Base-by-base conservation (phyloP, 2,329 filamentous ascomycete genomes). In the Fusarium xyrophilum region DNA sequence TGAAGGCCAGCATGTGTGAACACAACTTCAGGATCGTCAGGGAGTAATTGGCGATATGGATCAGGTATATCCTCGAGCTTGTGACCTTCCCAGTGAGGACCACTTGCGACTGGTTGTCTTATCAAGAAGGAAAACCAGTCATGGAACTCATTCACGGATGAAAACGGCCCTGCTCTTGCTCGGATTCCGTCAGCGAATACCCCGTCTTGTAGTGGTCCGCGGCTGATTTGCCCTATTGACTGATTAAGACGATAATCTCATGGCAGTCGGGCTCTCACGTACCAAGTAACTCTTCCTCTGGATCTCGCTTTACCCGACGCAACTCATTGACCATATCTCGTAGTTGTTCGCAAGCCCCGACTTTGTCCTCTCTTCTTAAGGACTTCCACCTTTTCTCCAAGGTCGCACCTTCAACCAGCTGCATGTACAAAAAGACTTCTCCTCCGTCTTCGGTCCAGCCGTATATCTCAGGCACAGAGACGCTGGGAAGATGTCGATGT, bases 391-490 rank as follows among this genome's bases (percentile, higher is more conserved):
- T 33, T 5, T 38, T 33, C 46, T 67, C 57, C 12, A 65, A 40
- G 3, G 60, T 55, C 15, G 50, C 3, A 1, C 47, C 64, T 7
- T 44, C 3, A 5, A 62, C 47, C 10, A 59, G 4, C 17, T 67
- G 25, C 61, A 60, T 67, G 3, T 60, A 65, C 7, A 67, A n/a
- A n/a, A 65, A 51, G 2, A 38, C 3, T 19, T 55, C n/a, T 19
- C 15, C 27, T 7, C 3, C 21, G 5, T 65, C 46, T 0, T 23
- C 52, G 1, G 17, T 10, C 64, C 52, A 67, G 4, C 60, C 39
- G 7, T 69, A 68, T 10, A 67, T 67, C 10, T 68, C 57, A 5
- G 64, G 64, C 5, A 65, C 55, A 4, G 55, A 57, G 3, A 65
- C 35, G 4, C 47, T 23, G 9, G 57, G 57, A 6, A 63, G 14